Base-by-base conservation (phyloP, 2,329 filamentous ascomycete genomes). In the Xylaria sp. region DNA sequence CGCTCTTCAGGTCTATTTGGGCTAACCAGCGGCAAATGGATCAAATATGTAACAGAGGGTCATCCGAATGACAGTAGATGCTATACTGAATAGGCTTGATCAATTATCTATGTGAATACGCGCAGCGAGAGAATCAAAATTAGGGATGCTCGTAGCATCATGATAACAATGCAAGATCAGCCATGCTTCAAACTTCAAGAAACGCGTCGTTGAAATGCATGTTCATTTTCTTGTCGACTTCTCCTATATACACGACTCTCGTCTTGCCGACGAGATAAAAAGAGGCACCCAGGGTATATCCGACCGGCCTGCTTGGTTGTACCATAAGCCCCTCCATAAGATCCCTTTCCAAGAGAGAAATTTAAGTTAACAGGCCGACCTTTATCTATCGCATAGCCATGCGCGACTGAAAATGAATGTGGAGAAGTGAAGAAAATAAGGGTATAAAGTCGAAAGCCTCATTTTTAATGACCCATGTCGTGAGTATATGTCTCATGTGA, bases 381-480 rank as follows among this genome's bases (percentile, higher is more conserved):
- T 58, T 57, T 33, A 54, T 70, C 68, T 70, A 70, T 61, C 60
- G 64, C 68, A 63, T 67, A 62, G 49, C 62, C 62, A 65, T 67
- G 66, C 66, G 60, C 39, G 59, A 48, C 28, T 49, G 39, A 58
- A n/a, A 71, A 69, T 68, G 66, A 71, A 57, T 51, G 68, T 64
- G 36, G 20, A 64, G 68, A 70, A 70, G 55, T 39, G 64, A 71
- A 68, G 64, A 71, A 68, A 46, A 39, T 25, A 49, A 15, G 28
- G 36, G 25, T 49, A 57, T 55, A 49, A 56, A 55, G 31, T 55
- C 41, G n/a, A 33, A n/a, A n/a, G n/a, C 48, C 56, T 49, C 39
- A n/a, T 55, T 60, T 64, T 66, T 52, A 20, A 55, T 28, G 48
- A 12, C 41, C 39, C 33, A 59, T 28, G 49, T 64, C 31, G 51